Percentiles rank a stretch among this genome's conserved stretches.
Conservation (phyloP, 768 basidiomycete genomes). For the Tylopilus plumbeoviolaceoides region DNA sequence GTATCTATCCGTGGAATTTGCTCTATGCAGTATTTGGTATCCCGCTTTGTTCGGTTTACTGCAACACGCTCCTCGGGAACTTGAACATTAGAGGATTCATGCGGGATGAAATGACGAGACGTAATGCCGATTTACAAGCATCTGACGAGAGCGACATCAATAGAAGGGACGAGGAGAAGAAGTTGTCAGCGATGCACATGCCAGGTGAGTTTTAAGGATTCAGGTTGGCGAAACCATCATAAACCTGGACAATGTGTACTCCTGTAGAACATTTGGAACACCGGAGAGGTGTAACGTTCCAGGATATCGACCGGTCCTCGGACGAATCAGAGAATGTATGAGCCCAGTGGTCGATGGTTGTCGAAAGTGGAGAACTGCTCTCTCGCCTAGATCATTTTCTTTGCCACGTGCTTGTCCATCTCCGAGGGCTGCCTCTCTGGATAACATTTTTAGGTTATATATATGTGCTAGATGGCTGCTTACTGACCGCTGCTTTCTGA, state of each 20-base stretch:
- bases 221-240: background rate
- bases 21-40: background rate
- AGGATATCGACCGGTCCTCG: background rate
- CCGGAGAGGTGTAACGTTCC: background rate
- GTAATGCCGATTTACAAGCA: background rate
- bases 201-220: background rate
- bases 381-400: too few relatives aligned
- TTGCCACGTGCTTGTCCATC: too few relatives aligned
- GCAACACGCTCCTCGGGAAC: conserved; percentile 4
- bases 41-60: conserved; percentile 2
- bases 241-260: background rate
- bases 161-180: background rate
- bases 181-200: background rate
- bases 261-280: background rate
- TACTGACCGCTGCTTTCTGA: too few relatives aligned
- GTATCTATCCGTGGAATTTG: background rate
- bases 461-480: too few relatives aligned
- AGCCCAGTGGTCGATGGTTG: background rate
- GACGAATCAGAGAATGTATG: background rate
- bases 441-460: too few relatives aligned
- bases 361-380: background rate
- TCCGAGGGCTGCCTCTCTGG: too few relatives aligned
- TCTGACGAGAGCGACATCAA: too few relatives aligned
- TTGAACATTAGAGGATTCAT: background rate
- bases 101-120: background rate